Evolutionary conservation across 2,329 filamentous ascomycete species (phyloP).

Genomic region (Beauveria asiatica): DNA sequence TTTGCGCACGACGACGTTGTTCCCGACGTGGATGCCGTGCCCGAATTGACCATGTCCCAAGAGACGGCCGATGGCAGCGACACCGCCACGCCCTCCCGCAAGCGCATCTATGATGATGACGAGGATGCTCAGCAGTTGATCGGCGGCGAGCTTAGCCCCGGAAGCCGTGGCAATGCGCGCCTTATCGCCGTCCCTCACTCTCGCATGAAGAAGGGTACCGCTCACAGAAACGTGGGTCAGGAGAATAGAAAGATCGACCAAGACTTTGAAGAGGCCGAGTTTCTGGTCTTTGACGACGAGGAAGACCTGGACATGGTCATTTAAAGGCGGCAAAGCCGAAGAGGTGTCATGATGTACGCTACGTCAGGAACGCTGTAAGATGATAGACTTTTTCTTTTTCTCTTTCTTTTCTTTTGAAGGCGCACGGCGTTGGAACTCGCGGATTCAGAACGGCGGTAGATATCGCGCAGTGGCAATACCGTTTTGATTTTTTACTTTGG

Average conservation of each 20-base stretch:
- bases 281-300: conserved; percentile 41
- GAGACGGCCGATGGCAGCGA: conserved; percentile 37
- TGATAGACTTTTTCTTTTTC: neutral
- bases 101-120: conserved; percentile 39
- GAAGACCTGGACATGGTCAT: conserved; percentile 32
- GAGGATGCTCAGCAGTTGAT: conserved; percentile 29
- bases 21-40: conserved; percentile 31
- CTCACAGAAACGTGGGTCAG: conserved; percentile 26
- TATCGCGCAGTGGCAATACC: conserved; percentile 1
- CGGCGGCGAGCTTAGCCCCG: conserved; percentile 29
- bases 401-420: neutral
- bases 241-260: conserved; percentile 37
- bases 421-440: conserved; percentile 8
- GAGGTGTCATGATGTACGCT: conserved; percentile 5
- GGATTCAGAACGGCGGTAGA: conserved; percentile 1
- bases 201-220: conserved; percentile 19
- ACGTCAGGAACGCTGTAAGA: neutral
- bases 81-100: conserved; percentile 27
- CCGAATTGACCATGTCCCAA: conserved; percentile 46
- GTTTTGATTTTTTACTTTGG: neutral
- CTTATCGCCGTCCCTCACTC: conserved; percentile 40
- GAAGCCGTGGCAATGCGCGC: conserved; percentile 32
- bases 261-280: conserved; percentile 64
- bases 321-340: neutral
- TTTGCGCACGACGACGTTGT: conserved; percentile 19